phyloP scores from a whole-genome alignment of 441 rosid genomes.

The Oxalis stricta region DNA sequence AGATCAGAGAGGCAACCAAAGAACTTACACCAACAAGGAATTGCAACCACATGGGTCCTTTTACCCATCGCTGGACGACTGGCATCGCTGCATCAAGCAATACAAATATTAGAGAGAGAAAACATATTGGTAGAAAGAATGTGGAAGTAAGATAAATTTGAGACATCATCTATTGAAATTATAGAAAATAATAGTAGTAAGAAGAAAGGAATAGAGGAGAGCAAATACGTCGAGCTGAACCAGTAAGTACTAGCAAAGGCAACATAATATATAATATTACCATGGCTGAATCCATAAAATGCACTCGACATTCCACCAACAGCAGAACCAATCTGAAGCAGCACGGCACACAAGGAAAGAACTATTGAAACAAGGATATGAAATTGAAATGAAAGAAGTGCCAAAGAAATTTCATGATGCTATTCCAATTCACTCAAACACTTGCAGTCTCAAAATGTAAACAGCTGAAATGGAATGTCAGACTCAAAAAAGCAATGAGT shows the following conservation, averaged over 20 bases:
- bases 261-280: conserved; percentile 22
- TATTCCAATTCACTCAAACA: not conserved
- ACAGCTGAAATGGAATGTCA: not conserved
- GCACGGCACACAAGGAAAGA: conserved; percentile 3
- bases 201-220: not conserved
- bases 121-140: too few relatives aligned
- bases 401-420: not conserved
- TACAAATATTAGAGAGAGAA: not conserved
- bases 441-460: not conserved
- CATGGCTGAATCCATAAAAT: conserved; percentile 82
- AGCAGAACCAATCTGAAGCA: conserved; percentile 73
- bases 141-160: too few relatives aligned
- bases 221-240: conserved; percentile 1
- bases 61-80: conserved; percentile 50
- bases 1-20: not conserved
- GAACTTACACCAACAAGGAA: conserved; percentile 82
- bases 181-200: too few relatives aligned
- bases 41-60: conserved; percentile 96
- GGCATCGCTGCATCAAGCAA: conserved; percentile 62
- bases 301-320: conserved; percentile 85
- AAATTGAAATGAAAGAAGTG: not conserved
- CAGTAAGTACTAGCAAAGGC: not conserved
- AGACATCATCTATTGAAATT: too few relatives aligned
- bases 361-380: not conserved
- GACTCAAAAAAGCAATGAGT: not conserved